Percentiles rank a stretch among this genome's conserved stretches.
Evolutionary conservation across 306 rosid species (phyloP).

Genomic region (Heteromeles arbutifolia): DNA sequence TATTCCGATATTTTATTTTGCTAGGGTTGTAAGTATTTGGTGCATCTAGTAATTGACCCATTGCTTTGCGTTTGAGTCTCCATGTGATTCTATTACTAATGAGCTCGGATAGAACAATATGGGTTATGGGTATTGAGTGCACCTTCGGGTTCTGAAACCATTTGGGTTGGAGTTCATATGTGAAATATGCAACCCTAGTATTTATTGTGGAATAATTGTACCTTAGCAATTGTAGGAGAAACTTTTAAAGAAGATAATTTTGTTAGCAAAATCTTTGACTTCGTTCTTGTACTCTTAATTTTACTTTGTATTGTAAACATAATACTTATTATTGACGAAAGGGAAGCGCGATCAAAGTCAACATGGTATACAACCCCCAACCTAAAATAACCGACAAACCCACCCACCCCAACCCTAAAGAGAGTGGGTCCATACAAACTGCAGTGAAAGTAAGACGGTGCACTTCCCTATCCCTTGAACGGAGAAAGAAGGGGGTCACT

Average conservation of each 20-base stretch:
- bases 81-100: not conserved
- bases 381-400: not conserved
- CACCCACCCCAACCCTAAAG: not conserved
- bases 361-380: not conserved
- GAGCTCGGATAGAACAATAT: not conserved
- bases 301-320: not conserved
- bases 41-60: not conserved
- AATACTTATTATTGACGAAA: not conserved
- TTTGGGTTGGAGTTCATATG: not conserved
- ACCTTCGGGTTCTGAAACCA: not conserved
- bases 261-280: not conserved
- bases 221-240: not conserved
- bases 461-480: not conserved
- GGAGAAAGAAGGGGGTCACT: not conserved
- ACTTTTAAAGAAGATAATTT: not conserved
- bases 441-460: not conserved
- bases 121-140: not conserved
- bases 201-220: not conserved
- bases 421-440: not conserved
- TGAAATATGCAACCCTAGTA: not conserved
- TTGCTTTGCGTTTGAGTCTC: not conserved
- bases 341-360: not conserved
- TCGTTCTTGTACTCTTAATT: not conserved
- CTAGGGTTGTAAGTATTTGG: not conserved
- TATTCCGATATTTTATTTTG: not conserved